Evolutionary conservation across 805 yeast species (phyloP), one percentile per base, ranked within the genome.

Genomic region (Wickerhamiella slavikovae): DNA sequence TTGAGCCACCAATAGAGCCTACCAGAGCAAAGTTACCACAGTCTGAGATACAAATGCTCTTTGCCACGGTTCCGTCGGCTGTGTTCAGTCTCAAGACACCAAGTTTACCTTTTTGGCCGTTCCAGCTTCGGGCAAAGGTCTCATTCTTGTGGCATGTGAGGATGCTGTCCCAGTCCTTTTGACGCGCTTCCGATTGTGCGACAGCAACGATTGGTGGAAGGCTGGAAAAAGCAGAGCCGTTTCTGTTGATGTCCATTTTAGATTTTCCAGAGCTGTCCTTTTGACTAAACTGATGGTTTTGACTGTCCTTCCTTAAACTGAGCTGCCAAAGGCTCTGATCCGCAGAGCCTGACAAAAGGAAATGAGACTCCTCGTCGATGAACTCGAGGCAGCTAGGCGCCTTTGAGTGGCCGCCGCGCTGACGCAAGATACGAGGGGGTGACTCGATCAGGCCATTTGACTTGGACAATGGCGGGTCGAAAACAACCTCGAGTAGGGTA

Each of bases 381-480:
- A 89, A 89, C 15, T 58, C 56, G 24, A 89, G 68, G 4, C 67
- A 47, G 0, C 74, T 61, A 2, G 96, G 91, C 3, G 98, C 93
- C 18, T 77, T 74, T 3, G 93, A 69, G 49, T 89, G 98, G n/a
- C 99, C 99, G 43, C 95, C 96, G 47, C 98, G 67, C 1, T 92
- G 76, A 49, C 98, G 68, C 43, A 91, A 59, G 35, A 72, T 69
- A 45, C 98, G 71, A 25, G 98, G 96, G 1, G 94, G 93, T 9
- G 82, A 68, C 4, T 77, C 72, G 19, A 79, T 68, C 2, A 72
- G 58, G 1, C 66, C 42, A 14, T 39, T 35, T 39, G 71, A 66
- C 4, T 72, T 54, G 1, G 74, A 57, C 29, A 83, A 55, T 2
- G 89, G 68, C 2, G 95, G 95, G 52, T 89, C 98, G 52, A 89